Percentiles rank a stretch among this genome's conserved stretches.
Conservation (phyloP, 176 grass and related monocot genomes). For the Areca catechu region DNA sequence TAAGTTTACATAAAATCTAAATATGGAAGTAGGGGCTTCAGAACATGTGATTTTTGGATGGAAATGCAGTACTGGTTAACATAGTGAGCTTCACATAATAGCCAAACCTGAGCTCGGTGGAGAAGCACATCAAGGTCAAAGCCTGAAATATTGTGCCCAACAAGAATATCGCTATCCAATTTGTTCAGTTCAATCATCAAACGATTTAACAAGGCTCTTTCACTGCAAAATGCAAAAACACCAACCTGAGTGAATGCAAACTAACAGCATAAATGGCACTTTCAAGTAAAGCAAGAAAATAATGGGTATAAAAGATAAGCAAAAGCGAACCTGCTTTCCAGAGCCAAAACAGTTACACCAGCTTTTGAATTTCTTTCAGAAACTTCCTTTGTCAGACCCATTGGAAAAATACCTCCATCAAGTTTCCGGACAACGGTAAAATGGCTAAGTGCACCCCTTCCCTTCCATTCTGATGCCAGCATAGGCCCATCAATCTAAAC, state of each 20-base stretch:
- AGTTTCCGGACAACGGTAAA: conserved; percentile 94
- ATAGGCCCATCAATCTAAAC: conserved; percentile 85
- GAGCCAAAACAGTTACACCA: conserved; percentile 51
- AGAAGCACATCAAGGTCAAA: conserved; percentile 95
- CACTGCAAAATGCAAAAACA: conserved; percentile 34
- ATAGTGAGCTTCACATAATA: too few relatives aligned
- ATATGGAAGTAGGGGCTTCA: too few relatives aligned
- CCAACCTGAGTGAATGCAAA: conserved; percentile 7
- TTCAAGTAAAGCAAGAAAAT: conserved; percentile 5
- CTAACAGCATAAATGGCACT: not conserved
- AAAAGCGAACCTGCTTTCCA: conserved; percentile 62
- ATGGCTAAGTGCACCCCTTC: conserved; percentile 48
- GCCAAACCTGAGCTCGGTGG: conserved; percentile 74
- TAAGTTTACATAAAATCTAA: too few relatives aligned
- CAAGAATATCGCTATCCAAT: conserved; percentile 87
- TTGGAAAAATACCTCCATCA: conserved; percentile 82
- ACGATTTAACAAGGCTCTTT: conserved; percentile 89
- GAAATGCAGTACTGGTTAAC: too few relatives aligned
- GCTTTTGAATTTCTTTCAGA: conserved; percentile 73
- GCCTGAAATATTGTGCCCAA: conserved; percentile 97
- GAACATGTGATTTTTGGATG: too few relatives aligned
- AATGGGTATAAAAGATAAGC: conserved; percentile 1
- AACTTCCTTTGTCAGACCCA: conserved; percentile 67
- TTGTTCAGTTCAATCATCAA: conserved; percentile 96
- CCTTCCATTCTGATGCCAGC: conserved; percentile 70